Evolutionary conservation across 1,139 yeast genomes (phyloP).

Genomic region (Wickerhamomyces sp.): DNA sequence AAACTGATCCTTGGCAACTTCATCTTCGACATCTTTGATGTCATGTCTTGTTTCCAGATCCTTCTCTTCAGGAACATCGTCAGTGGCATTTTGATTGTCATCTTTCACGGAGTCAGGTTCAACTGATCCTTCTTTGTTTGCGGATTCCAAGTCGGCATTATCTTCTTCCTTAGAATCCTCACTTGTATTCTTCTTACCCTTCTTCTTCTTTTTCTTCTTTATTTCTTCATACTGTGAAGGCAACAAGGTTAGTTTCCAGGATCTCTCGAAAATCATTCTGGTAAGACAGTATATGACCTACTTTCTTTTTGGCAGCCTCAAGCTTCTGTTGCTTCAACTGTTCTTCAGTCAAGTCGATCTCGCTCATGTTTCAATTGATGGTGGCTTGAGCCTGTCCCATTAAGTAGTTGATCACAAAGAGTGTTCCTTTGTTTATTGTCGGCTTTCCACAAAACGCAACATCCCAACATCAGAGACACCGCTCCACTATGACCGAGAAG

Average conservation of each 20-base stretch:
- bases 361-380: slow-evolving; percentile 1
- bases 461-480: no score
- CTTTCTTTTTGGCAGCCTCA: slow-evolving; percentile 59
- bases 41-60: slow-evolving; percentile 7
- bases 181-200: slow-evolving; percentile 26
- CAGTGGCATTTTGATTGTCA: neutral
- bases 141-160: slow-evolving; percentile 7
- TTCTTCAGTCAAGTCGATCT: slow-evolving; percentile 23
- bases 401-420: no score
- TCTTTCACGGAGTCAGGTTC: neutral
- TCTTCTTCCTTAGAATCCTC: slow-evolving; percentile 21
- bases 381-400: no score
- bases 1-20: slow-evolving; percentile 5
- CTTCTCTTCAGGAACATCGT: slow-evolving; percentile 7
- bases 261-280: no score
- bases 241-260: slow-evolving; percentile 3
- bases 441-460: no score
- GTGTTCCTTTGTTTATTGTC: no score
- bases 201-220: slow-evolving; percentile 49
- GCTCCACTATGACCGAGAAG: no score
- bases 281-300: no score
- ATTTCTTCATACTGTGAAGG: slow-evolving; percentile 44
- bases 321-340: slow-evolving; percentile 48
- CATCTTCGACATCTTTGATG: slow-evolving; percentile 6
- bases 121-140: slow-evolving; percentile 5